These are phyloP conservation scores for Blastobotrys ciferrii DNA, from an alignment of 1,139 yeast species.

Conservation along the genomic window DNA sequence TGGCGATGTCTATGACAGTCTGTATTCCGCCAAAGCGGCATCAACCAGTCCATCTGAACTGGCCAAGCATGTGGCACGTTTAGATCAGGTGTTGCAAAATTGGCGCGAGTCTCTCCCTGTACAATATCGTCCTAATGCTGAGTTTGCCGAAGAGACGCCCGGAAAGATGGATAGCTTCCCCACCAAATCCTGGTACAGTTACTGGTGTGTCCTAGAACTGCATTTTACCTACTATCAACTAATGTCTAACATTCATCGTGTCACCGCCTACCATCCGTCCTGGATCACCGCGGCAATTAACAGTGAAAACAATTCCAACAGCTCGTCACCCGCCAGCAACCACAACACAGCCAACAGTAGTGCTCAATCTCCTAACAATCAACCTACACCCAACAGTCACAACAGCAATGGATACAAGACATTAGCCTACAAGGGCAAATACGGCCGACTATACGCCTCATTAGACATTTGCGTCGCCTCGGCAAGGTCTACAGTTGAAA, in stretches of 20 bases:
- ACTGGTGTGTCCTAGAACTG: slow-evolving; percentile 19
- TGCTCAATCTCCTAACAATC: background rate
- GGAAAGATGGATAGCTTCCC: slow-evolving; percentile 1
- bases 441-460: slow-evolving; percentile 26
- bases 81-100: background rate
- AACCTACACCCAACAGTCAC: background rate
- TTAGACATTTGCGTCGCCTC: slow-evolving; percentile 27
- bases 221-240: slow-evolving; percentile 30
- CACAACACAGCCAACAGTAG: background rate
- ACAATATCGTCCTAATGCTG: slow-evolving; percentile 8
- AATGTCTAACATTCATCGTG: slow-evolving; percentile 28
- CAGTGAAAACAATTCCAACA: slow-evolving; percentile 13
- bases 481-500: slow-evolving; percentile 26
- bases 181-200: slow-evolving; percentile 10
- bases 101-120: slow-evolving; percentile 34
- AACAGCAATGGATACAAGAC: background rate
- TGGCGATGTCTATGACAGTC: slow-evolving; percentile 28
- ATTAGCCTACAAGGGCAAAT: slow-evolving; percentile 10
- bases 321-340: slow-evolving; percentile 4
- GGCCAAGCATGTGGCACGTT: slow-evolving; percentile 27
- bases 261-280: slow-evolving; percentile 35
- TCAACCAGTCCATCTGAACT: slow-evolving; percentile 31
- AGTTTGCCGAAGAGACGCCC: slow-evolving; percentile 3
- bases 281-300: slow-evolving; percentile 26
- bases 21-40: slow-evolving; percentile 36